phyloP scores from a whole-genome alignment of 805 yeast species.

The Tetrapisispora arboricola region DNA sequence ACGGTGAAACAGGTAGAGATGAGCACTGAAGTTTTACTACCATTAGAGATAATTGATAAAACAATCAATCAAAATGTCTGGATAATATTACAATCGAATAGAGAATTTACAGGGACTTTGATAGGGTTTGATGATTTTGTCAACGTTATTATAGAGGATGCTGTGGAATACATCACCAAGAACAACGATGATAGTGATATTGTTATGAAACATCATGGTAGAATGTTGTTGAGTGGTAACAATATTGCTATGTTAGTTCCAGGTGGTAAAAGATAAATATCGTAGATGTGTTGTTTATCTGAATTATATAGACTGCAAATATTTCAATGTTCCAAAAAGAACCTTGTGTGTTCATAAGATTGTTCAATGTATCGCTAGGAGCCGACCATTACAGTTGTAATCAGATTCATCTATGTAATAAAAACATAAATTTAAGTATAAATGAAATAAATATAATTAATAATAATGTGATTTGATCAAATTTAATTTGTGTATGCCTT shows the following conservation, averaged over 20 bases:
- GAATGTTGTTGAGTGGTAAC: slow-evolving; percentile 64
- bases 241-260: slow-evolving; percentile 62
- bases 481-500: no score
- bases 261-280: slow-evolving; percentile 30
- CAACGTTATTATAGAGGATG: slow-evolving; percentile 80
- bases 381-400: no score
- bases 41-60: slow-evolving; percentile 80
- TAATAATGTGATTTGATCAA: no score
- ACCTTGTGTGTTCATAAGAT: no score
- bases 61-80: slow-evolving; percentile 72
- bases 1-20: slow-evolving; percentile 4
- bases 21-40: slow-evolving; percentile 33
- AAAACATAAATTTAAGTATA: no score
- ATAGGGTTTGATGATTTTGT: slow-evolving; percentile 95
- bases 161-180: slow-evolving; percentile 20
- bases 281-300: no score
- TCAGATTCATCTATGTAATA: no score
- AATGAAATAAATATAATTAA: no score
- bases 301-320: no score
- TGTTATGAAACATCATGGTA: slow-evolving; percentile 36
- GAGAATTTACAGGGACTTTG: slow-evolving; percentile 81
- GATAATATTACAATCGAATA: slow-evolving; percentile 45
- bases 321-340: no score
- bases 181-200: slow-evolving; percentile 30
- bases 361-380: no score